Base-by-base conservation (phyloP, 352 stramenopile genomes). In the Phytopythium ostracodes region DNA sequence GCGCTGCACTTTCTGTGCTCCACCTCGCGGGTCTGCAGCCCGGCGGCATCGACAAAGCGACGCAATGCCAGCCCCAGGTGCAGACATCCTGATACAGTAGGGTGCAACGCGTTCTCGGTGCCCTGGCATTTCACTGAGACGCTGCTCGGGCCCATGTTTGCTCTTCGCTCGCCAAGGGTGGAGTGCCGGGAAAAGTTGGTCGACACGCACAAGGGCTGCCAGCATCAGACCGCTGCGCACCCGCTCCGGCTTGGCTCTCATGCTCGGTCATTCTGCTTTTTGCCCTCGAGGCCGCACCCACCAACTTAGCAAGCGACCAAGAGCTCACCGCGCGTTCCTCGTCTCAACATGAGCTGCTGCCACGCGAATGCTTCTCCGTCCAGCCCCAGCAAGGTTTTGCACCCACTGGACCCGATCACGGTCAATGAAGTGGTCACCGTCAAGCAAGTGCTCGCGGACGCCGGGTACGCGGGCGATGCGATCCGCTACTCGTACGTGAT, bases 401-500 rank as follows among this genome's bases (percentile, higher is more conserved):
- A 84, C 50, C 75, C 75, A 20, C 70, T 84, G n/a, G 75, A 81
- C 49, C 75, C 75, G 18, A 66, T 84, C 63, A 77, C 75, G 18
- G 56, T 70, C 36, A 65, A 76, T 31, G 75, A 84, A 64, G 68
- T 84, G 47, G 60, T 64, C 50, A 67, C 47, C n/a, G 62, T 73
- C 50, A 84, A 81, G 59, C 70, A 81, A 62, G 65, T 84, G 46
- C 64, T 81, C 20, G 70, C 65, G 9, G 72, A 77, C 11, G 62
- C 62, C 20, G 75, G 72, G n/a, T 73, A 75, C 67, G 63, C 54
- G 17, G 64, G 72, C 17, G 49, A 68, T 10, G 58, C 73, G 24
- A 27, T 81, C 5, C 75, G 75, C 50, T 84, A 76, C 60, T 77
- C 72, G 40, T 84, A 84, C 59, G 75, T 84, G 50, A 75, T 84